Evolutionary conservation across 345 rosid species (phyloP), one percentile per base, ranked within the genome.

Genomic region (Durio zibethinus): DNA sequence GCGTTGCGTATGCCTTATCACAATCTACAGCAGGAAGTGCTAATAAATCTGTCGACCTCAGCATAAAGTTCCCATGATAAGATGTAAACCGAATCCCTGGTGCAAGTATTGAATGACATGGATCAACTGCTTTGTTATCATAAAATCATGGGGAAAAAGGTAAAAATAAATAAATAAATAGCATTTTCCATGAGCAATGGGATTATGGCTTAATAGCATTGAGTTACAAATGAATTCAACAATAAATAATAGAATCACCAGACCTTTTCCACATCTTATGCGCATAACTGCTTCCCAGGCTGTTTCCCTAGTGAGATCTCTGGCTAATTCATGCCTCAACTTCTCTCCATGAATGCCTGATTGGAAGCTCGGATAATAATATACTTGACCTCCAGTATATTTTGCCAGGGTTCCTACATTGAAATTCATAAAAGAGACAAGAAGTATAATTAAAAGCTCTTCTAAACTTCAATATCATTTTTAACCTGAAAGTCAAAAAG

Each of bases 221-320:
- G 23, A 31, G 27, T 52, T 72, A 52, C 70, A 27, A 75, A 68
- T 43, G 40, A 9, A 73, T 65, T 59, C 53, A 77, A 57, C 25
- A 83, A 69, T 52, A 40, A n/a, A 53, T 27, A 33, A 47, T 52
- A 47, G 63, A 80, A 77, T 31, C 52, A 27, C 52, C 81, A 64
- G 48, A 94, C 99, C 98, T 91, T 97, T 97, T 86, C 99, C 99
- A 84, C 98, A 97, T 94, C 99, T 89, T 83, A 97, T 76, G 53
- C 99, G 92, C 99, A 97, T 90, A 61, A 94, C 99, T 18, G 98
- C 89, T 87, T 97, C 99, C 99, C 99, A 97, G 52, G 97, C 98
- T 81, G 99, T 97, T 89, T 97, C 99, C 84, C 98, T 89, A 0
- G 93, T 97, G 76, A 97, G 97, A 86, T 97, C 99, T 86, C 98